Conservation (phyloP, 2,329 filamentous ascomycete species). For the Teratosphaeriaceae sp. region DNA sequence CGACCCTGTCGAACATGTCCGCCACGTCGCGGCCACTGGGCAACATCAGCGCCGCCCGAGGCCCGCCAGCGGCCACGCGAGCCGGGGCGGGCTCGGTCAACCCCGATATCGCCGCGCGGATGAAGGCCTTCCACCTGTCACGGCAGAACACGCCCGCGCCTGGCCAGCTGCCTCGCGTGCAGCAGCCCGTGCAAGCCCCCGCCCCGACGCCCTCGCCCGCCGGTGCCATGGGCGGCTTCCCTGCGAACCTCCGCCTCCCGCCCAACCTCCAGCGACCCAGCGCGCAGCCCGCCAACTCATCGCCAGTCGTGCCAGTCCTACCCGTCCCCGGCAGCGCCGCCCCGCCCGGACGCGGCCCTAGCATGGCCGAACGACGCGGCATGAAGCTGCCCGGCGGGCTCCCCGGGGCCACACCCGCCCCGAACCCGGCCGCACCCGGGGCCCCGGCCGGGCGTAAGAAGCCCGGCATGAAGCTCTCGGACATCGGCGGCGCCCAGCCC, state of each 20-base stretch:
- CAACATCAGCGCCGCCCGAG: conserved; percentile 61
- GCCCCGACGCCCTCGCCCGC: conserved; percentile 2
- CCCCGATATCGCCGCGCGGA: conserved; percentile 58
- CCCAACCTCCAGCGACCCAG: conserved; percentile 31
- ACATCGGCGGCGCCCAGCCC: conserved; percentile 35
- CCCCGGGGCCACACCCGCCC: conserved; percentile 37
- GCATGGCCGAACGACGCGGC: conserved; percentile 61
- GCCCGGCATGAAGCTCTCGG: conserved; percentile 38
- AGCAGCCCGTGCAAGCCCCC: background rate
- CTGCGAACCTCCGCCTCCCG: conserved; percentile 38
- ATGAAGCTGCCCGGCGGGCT: conserved; percentile 56
- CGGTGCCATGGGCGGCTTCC: conserved; percentile 31
- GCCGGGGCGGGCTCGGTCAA: conserved; percentile 43
- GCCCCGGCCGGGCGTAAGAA: conserved; percentile 31
- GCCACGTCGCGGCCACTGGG: conserved; percentile 80
- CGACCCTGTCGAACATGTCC: conserved; percentile 56
- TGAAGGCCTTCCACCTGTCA: conserved; percentile 63
- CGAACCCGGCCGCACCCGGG: conserved; percentile 31
- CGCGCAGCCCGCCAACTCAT: conserved; percentile 40
- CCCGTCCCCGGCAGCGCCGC: too few species aligned
- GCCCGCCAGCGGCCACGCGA: conserved; percentile 42
- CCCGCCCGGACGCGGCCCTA: conserved; percentile 38
- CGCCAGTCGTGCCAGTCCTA: conserved; percentile 42
- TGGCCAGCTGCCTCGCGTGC: background rate
- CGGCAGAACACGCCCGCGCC: conserved; percentile 48